Evolutionary conservation across 441 rosid species (phyloP).

Genomic region (Populus hybrid): DNA sequence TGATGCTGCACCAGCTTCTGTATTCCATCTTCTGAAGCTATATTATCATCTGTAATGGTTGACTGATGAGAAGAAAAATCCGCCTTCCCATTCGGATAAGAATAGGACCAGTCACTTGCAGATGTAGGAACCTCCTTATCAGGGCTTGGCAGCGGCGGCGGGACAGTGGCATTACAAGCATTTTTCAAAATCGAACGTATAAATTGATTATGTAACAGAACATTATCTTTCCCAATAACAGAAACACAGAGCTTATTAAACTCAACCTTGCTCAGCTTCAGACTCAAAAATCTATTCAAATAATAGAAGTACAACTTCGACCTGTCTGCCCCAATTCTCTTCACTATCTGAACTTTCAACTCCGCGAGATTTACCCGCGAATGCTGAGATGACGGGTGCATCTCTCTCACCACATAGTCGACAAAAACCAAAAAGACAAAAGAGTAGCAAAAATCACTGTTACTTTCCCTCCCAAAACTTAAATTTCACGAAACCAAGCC

Average conservation of each 20-base stretch:
- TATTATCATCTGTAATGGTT: conserved; percentile 33
- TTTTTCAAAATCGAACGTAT: conserved; percentile 63
- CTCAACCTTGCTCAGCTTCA: conserved; percentile 64
- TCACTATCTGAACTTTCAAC: conserved; percentile 55
- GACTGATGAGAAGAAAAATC: conserved; percentile 40
- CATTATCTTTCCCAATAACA: conserved; percentile 69
- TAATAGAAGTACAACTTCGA: conserved; percentile 56
- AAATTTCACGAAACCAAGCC: background rate
- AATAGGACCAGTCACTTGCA: conserved; percentile 28
- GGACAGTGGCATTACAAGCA: conserved; percentile 51
- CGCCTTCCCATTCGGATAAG: conserved; percentile 56
- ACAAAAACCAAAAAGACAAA: conserved; percentile 8
- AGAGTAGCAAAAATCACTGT: conserved; percentile 14
- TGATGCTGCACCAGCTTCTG: conserved; percentile 44
- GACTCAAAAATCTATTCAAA: conserved; percentile 62
- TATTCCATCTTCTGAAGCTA: conserved; percentile 31
- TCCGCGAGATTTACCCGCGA: conserved; percentile 66
- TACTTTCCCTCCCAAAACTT: conserved; percentile 4
- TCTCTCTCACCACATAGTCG: conserved; percentile 35
- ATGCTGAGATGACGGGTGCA: conserved; percentile 61
- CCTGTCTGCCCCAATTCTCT: conserved; percentile 70
- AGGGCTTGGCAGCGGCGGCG: conserved; percentile 36
- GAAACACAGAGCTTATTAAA: conserved; percentile 62
- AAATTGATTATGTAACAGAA: conserved; percentile 69
- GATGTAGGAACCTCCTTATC: conserved; percentile 37